These are phyloP conservation scores for Nepenthes mirabilis DNA, from an alignment of 148 eudicot genomes.

Conservation along the genomic window DNA sequence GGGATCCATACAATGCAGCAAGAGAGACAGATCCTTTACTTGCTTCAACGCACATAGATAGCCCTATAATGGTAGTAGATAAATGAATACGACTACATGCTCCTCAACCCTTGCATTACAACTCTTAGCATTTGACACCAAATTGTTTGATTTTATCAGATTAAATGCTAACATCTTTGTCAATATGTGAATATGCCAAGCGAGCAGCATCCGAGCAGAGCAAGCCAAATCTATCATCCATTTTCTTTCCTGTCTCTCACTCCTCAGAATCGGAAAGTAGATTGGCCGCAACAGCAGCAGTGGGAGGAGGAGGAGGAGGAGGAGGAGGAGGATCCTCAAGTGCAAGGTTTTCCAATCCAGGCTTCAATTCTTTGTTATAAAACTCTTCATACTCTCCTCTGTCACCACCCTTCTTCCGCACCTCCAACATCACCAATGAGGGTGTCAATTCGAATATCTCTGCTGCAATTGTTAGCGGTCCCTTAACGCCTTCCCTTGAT, in stretches of 20 bases:
- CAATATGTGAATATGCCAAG: too few species aligned
- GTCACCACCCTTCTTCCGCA: constrained; percentile 72
- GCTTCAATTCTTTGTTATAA: constrained; percentile 44
- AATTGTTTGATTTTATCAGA: too few species aligned
- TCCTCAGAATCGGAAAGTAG: neutral
- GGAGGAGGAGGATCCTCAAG: constrained; percentile 1
- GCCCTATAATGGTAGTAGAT: too few species aligned
- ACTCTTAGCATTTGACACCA: too few species aligned
- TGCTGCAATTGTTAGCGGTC: constrained; percentile 53
- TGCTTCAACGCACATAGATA: too few species aligned
- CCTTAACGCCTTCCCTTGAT: constrained; percentile 48
- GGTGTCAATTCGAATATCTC: constrained; percentile 86
- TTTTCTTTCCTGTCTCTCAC: neutral
- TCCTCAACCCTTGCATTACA: too few species aligned
- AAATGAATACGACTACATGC: too few species aligned
- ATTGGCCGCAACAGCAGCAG: neutral
- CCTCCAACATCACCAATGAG: constrained; percentile 56
- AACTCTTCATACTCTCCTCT: constrained; percentile 60
- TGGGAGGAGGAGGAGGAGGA: neutral
- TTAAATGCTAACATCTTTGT: too few species aligned
- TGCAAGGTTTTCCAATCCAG: constrained; percentile 38
- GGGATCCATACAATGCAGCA: too few species aligned
- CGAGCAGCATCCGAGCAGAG: too few species aligned
- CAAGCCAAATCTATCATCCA: neutral
- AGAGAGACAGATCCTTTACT: too few species aligned